Base-by-base conservation (phyloP, 495 filamentous ascomycete genomes). In the Trichoderma erinaceum region DNA sequence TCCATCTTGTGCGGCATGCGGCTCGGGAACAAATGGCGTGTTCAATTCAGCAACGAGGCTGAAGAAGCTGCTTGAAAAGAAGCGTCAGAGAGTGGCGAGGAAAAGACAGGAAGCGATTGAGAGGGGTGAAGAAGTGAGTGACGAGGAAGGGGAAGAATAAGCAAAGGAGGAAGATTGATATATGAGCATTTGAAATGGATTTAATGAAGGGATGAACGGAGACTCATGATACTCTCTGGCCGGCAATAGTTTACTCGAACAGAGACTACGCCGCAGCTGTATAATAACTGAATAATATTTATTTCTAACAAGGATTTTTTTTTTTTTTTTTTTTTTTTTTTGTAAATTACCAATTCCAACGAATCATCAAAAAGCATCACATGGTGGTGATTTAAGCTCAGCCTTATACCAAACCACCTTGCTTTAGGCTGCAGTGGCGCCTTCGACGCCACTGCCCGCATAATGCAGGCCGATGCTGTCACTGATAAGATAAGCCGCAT, bases 11-110 rank as follows among this genome's bases (percentile, higher is more conserved):
- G 92, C 91, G 8, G 91, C 88, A 41, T 98, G 95, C 76, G 89
- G 92, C 1, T 83, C 86, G 10, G 89, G 90, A 2, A 97, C 96
- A 5, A 86, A 88, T 27, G 95, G 95, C 11, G 90, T 96, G 1
- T 99, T 97, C 71, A 97, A 96, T 76, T 84, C 84, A 10, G 93
- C 95, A 12, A 96, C 93, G 83, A 88, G 87, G 69, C 73, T 99
- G 68, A 88, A 88, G 74, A 89, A 88, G 71, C 73, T 97, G 69
- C 74, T 98, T 66, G 91, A 95, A 1, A 92, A 87, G 83, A 97
- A 97, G 79, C 84, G 84, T 71, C 88, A 90, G 68, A 82, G 87
- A 65, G 89, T 85, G 66, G 85, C 82, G 44, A 90, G 82, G 76
- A 85, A 82, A 70, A 85, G 86, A 68, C 87, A 90, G 73, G 84